Conservation (phyloP, 441 rosid genomes). For the Corymbia citriodora region DNA sequence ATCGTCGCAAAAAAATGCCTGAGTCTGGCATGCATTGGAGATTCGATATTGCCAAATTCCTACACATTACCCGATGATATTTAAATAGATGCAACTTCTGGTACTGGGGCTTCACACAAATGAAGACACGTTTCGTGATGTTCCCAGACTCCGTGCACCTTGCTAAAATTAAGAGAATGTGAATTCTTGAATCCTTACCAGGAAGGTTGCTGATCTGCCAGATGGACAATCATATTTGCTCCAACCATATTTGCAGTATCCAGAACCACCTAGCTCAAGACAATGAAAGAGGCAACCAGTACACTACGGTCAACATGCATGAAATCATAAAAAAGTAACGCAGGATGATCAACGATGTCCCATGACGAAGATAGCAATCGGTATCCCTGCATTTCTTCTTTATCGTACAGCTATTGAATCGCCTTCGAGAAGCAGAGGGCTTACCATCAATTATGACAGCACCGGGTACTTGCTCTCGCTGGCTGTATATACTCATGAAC, state of each 20-base stretch:
- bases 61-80: slow-evolving; percentile 22
- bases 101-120: neutral
- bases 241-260: slow-evolving; percentile 92
- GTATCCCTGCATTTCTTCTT: neutral
- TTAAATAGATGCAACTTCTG: neutral
- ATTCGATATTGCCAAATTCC: slow-evolving; percentile 93
- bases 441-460: slow-evolving; percentile 77
- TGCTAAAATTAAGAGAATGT: neutral
- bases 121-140: accelerated
- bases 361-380: neutral
- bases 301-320: neutral
- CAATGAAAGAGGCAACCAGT: neutral
- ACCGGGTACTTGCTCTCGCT: slow-evolving; percentile 59
- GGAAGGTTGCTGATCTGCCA: slow-evolving; percentile 73
- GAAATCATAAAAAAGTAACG: neutral
- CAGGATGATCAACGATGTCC: neutral
- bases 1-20: slow-evolving; percentile 62
- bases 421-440: neutral
- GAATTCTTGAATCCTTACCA: slow-evolving; percentile 35
- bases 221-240: slow-evolving; percentile 71
- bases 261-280: slow-evolving; percentile 66
- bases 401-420: neutral
- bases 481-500: slow-evolving; percentile 59
- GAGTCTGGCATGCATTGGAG: slow-evolving; percentile 72
- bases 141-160: neutral